phyloP scores from a whole-genome alignment of 345 rosid species.

The Syzygium jambos region DNA sequence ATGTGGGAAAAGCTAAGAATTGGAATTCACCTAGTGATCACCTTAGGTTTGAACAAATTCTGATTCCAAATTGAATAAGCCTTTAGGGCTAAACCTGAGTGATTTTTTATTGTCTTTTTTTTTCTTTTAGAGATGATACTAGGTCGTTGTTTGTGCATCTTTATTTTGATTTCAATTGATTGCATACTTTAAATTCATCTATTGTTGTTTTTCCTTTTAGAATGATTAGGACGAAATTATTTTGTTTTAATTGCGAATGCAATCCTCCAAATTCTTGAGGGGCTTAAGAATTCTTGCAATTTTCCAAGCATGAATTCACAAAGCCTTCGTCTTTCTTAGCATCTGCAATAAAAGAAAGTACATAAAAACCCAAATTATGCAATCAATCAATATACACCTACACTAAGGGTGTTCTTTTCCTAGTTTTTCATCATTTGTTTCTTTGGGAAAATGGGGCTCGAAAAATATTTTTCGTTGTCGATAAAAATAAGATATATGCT shows the following conservation, averaged over 20 bases:
- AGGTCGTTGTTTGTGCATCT: no score
- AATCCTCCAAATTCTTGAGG: background rate
- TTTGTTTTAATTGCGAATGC: background rate
- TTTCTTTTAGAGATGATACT: no score
- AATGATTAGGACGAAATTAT: no score
- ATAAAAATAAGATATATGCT: background rate
- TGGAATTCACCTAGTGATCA: no score
- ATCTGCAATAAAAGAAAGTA: background rate
- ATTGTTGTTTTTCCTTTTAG: no score
- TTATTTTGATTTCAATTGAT: no score
- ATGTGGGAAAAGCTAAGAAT: no score
- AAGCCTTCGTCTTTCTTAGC: background rate
- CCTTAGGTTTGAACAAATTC: no score
- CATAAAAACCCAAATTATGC: background rate
- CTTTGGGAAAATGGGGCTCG: background rate
- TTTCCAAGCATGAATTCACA: background rate
- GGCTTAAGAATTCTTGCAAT: background rate
- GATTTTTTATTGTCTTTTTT: no score
- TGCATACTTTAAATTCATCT: no score
- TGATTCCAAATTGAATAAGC: no score
- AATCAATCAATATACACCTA: background rate
- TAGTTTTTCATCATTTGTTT: background rate
- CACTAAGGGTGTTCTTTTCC: background rate
- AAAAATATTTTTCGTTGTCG: background rate
- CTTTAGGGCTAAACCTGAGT: no score